These are phyloP conservation scores for Suaeda aralocaspica DNA, from an alignment of 148 eudicot genomes.

Conservation along the genomic window DNA sequence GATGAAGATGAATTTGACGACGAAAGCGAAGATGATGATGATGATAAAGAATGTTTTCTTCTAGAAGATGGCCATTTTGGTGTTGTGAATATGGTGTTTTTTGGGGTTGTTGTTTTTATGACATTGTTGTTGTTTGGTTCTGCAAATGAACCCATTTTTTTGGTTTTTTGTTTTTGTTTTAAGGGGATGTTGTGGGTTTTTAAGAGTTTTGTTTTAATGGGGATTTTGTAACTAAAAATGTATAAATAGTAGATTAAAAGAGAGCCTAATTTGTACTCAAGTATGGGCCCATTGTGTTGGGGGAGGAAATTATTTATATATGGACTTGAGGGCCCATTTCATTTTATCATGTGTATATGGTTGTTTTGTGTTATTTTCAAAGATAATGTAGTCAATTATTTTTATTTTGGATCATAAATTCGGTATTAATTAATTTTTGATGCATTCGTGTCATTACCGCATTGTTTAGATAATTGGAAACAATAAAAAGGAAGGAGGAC, in stretches of 20 bases:
- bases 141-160: slow-evolving; percentile 10
- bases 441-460: no score
- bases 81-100: slow-evolving; percentile 1
- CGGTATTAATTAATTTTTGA: no score
- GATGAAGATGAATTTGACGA: slow-evolving; percentile 31
- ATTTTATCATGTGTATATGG: no score
- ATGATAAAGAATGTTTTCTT: slow-evolving; percentile 29
- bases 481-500: no score
- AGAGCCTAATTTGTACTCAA: slow-evolving; percentile 8
- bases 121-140: slow-evolving; percentile 14
- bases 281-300: slow-evolving; percentile 8
- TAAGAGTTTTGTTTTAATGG: background rate
- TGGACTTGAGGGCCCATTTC: background rate
- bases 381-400: no score
- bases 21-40: slow-evolving; percentile 23
- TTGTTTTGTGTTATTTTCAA: no score
- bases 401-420: no score
- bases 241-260: slow-evolving; percentile 9
- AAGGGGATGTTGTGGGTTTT: background rate
- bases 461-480: no score
- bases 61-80: slow-evolving; percentile 27
- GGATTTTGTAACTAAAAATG: background rate
- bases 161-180: no score
- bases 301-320: background rate
- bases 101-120: slow-evolving; percentile 3